These are phyloP conservation scores for Kuraishia molischiana DNA, from an alignment of 805 yeast genomes.

Conservation along the genomic window DNA sequence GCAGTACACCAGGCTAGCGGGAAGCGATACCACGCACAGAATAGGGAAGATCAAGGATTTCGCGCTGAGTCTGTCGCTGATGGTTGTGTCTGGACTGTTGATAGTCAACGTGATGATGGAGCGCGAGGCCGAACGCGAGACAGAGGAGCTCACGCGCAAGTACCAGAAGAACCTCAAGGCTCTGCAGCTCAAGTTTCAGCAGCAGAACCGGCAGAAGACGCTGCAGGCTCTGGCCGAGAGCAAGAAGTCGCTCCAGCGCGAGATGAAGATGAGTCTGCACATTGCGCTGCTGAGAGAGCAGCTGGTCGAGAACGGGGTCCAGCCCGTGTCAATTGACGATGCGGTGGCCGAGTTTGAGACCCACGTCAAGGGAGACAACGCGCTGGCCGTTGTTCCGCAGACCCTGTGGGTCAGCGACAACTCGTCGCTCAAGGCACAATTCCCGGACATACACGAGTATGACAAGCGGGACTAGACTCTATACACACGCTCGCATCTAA, in stretches of 20 bases:
- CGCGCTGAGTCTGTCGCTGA: not conserved
- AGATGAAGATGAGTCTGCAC: slow-evolving; percentile 55
- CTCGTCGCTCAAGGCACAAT: slow-evolving; percentile 31
- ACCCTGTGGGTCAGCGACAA: slow-evolving; percentile 52
- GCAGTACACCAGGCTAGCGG: too few species aligned
- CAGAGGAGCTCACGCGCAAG: slow-evolving; percentile 20
- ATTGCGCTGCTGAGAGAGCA: slow-evolving; percentile 58
- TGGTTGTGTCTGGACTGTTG: not conserved
- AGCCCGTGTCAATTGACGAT: slow-evolving; percentile 46
- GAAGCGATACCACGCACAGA: not conserved
- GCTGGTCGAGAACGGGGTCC: slow-evolving; percentile 41
- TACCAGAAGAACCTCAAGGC: slow-evolving; percentile 21
- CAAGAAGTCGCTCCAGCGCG: slow-evolving; percentile 33
- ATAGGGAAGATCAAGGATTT: not conserved
- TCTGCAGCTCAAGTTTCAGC: slow-evolving; percentile 37
- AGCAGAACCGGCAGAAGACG: slow-evolving; percentile 41
- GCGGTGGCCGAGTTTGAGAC: slow-evolving; percentile 48
- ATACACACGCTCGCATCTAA: too few species aligned
- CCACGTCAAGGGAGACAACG: slow-evolving; percentile 46
- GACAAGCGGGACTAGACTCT: slow-evolving; percentile 33
- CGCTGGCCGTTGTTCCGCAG: slow-evolving; percentile 44
- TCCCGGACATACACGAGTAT: slow-evolving; percentile 57
- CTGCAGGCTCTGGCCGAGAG: slow-evolving; percentile 43
- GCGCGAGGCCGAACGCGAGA: slow-evolving; percentile 16
- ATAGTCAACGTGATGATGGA: not conserved